Base-by-base conservation (phyloP, 1,284 basidiomycete genomes). In the Trichosporon inkin region DNA sequence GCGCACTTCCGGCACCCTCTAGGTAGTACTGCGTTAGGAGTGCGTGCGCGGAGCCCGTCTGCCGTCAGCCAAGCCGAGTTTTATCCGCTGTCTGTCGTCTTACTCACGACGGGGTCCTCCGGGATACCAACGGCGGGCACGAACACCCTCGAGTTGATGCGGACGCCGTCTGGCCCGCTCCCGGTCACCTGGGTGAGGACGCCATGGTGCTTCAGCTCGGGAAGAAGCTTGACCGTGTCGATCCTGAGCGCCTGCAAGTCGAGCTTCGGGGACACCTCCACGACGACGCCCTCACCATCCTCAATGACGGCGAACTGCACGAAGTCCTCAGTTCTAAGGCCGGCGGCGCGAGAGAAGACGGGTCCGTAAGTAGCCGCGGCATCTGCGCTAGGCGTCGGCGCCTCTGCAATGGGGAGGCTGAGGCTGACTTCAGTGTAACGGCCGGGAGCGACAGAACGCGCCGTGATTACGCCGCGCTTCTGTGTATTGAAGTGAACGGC, bases 31-130 rank as follows among this genome's bases (percentile, higher is more conserved):
- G 62, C 5, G 71, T 67, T 6, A 75, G 59, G 40, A 64, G 65
- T 16, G 73, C 66, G 56, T 75, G 72, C 14, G 68, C 70, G 1
- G 69, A 65, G 16, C 73, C 73, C 10, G 69, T 71, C 72, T 75
- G 60, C 8, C 5, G 54, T 49, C 24, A 49, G 44, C 44, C n/a
- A 5, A 6, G 11, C 36, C 36, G 13, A 4, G 16, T 41, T 17
- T 4, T 14, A 8, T 40, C 7, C 14, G 10, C 5, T 40, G 5
- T 17, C 16, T 16, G 13, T 8, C 7, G 3, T 35, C 10, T 5
- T 38, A 71, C 71, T 66, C 51, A 75, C 73, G 6, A 75, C 70
- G 24, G 70, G 67, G 61, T 75, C 73, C 56, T 75, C 73, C 24
- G 65, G 65, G 24, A 71, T 61, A 1, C 67, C 70, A 2, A 70